Evolutionary conservation across 2,329 filamentous ascomycete species (phyloP).

Genomic region (Escovopsis sp.): DNA sequence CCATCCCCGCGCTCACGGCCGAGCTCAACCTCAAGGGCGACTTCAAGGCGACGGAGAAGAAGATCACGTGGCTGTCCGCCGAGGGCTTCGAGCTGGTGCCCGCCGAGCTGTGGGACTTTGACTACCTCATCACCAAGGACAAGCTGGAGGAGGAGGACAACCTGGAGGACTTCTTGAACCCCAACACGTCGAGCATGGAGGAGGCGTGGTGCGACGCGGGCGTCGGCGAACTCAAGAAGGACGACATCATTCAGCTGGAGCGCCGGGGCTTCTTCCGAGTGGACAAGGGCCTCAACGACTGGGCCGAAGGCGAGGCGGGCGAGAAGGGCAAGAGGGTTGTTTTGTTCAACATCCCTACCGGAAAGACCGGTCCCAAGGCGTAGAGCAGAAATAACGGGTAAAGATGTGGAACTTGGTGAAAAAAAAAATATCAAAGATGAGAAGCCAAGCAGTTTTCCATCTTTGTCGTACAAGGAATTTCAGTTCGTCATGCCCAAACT

Average conservation of each 20-base stretch:
- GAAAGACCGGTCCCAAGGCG: conserved; percentile 16
- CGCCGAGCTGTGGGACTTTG: conserved; percentile 84
- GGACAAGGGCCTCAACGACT: conserved; percentile 46
- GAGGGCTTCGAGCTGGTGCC: conserved; percentile 63
- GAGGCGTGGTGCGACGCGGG: conserved; percentile 70
- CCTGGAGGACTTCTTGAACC: conserved; percentile 70
- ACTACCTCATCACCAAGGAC: conserved; percentile 91
- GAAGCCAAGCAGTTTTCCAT: no score
- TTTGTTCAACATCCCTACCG: conserved; percentile 43
- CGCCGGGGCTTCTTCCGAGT: conserved; percentile 84
- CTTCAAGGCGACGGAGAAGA: conserved; percentile 91
- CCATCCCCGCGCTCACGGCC: conserved; percentile 57
- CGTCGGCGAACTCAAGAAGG: conserved; percentile 61
- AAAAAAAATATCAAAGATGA: no score
- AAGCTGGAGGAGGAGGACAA: conserved; percentile 80
- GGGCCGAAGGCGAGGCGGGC: conserved; percentile 35
- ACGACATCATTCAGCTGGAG: conserved; percentile 92
- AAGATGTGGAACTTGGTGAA: no score
- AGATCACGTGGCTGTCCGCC: conserved; percentile 81
- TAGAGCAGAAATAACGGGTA: neutral
- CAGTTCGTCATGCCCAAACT: no score
- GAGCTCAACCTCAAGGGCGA: conserved; percentile 88
- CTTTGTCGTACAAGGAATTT: neutral
- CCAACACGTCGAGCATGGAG: conserved; percentile 58
- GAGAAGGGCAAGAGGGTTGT: conserved; percentile 34